Evolutionary conservation across 129 eudicot genomes (phyloP).

Genomic region (Artemisia tridentata): DNA sequence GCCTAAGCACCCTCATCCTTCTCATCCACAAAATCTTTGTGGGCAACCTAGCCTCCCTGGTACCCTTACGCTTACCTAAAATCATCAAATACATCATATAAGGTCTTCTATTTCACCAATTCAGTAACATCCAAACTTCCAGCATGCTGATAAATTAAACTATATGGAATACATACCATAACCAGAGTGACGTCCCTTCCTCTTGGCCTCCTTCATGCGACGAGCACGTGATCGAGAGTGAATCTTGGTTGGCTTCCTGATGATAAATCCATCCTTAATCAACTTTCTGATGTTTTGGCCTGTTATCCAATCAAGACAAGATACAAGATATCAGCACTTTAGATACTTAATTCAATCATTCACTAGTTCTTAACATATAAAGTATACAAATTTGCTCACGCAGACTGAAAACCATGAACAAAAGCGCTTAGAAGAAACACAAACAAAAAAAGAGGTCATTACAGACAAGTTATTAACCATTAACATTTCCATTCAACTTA

Average conservation of each 20-base stretch:
- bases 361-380: too few species aligned
- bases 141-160: too few species aligned
- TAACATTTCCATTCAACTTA: too few species aligned
- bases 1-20: constrained; percentile 85
- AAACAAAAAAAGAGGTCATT: too few species aligned
- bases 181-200: constrained; percentile 81
- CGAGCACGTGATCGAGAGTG: constrained; percentile 89
- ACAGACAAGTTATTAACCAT: too few species aligned
- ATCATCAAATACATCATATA: not conserved
- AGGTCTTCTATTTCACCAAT: not conserved
- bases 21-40: constrained; percentile 87
- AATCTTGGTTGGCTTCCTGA: constrained; percentile 80
- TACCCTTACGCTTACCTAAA: constrained; percentile 83
- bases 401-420: too few species aligned
- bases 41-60: constrained; percentile 86
- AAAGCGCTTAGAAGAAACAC: too few species aligned
- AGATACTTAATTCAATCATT: too few species aligned
- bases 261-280: constrained; percentile 84
- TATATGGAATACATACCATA: constrained; percentile 34
- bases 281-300: constrained; percentile 85
- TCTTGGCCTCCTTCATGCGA: constrained; percentile 75
- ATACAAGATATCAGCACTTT: too few species aligned
- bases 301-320: constrained; percentile 14
- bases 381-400: too few species aligned
- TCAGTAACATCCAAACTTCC: not conserved